Conservation (phyloP, 257 asterid species). For the Solanum infundibuliforme region DNA sequence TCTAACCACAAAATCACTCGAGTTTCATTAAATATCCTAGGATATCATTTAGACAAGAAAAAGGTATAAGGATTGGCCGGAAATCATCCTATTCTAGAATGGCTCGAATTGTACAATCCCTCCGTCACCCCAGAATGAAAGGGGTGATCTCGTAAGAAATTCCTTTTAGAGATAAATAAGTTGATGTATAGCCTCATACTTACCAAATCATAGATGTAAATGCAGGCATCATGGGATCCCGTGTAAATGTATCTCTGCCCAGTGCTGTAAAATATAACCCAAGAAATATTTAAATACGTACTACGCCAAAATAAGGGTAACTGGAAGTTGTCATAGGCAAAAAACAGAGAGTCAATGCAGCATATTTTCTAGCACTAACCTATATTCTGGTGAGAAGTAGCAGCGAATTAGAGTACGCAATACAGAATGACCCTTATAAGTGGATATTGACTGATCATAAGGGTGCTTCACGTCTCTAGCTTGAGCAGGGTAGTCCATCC, state of each 20-base stretch:
- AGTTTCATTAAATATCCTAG: not conserved
- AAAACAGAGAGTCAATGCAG: not conserved
- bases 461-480: slow-evolving; percentile 70
- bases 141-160: not conserved
- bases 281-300: not conserved
- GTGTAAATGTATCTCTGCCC: slow-evolving; percentile 93
- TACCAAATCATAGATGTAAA: slow-evolving; percentile 83
- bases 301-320: not conserved
- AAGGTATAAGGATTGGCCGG: not conserved
- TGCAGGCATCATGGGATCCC: slow-evolving; percentile 67
- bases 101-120: not conserved
- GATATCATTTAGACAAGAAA: not conserved
- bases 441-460: slow-evolving; percentile 58
- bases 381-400: slow-evolving; percentile 79
- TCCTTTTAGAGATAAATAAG: not conserved
- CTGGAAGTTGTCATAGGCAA: not conserved
- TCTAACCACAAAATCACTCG: not conserved
- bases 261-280: slow-evolving; percentile 42
- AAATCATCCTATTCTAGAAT: not conserved
- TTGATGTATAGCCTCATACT: slow-evolving; percentile 4
- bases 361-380: slow-evolving; percentile 26
- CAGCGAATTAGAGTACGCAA: slow-evolving; percentile 81
- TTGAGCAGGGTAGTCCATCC: slow-evolving; percentile 84
- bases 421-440: slow-evolving; percentile 79
- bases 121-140: not conserved